These are phyloP conservation scores for Phoma sp. DNA, from an alignment of 2,329 filamentous ascomycete species.

Conservation along the genomic window DNA sequence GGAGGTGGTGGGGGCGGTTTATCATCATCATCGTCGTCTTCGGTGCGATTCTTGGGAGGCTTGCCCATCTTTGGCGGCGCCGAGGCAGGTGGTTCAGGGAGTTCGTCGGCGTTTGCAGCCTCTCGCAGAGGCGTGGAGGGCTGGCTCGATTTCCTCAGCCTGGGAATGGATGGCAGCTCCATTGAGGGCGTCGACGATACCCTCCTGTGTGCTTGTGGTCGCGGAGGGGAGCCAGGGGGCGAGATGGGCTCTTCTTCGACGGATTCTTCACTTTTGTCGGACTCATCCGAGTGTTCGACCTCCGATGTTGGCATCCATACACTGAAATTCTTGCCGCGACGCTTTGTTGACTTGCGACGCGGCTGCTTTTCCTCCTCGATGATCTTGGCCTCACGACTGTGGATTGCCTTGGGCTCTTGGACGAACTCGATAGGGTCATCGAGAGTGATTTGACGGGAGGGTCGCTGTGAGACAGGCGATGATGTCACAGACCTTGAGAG, in stretches of 20 bases:
- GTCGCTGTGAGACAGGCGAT: slow-evolving; percentile 37
- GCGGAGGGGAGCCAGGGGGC: slow-evolving; percentile 35
- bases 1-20: slow-evolving; percentile 56
- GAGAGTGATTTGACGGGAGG: slow-evolving; percentile 46
- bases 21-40: slow-evolving; percentile 35
- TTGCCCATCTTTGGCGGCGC: slow-evolving; percentile 42
- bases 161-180: slow-evolving; percentile 56
- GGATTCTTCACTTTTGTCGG: slow-evolving; percentile 39
- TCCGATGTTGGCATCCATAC: slow-evolving; percentile 58
- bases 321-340: slow-evolving; percentile 53
- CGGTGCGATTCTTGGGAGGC: slow-evolving; percentile 23
- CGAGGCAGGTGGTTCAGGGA: slow-evolving; percentile 32
- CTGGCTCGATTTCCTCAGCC: slow-evolving; percentile 51
- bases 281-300: slow-evolving; percentile 44
- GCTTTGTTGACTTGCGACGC: slow-evolving; percentile 42
- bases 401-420: slow-evolving; percentile 16
- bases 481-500: slow-evolving; percentile 41
- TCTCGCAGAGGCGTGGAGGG: slow-evolving; percentile 45
- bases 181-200: slow-evolving; percentile 58
- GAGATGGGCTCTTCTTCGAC: slow-evolving; percentile 26
- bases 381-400: slow-evolving; percentile 12
- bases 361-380: slow-evolving; percentile 29
- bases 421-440: slow-evolving; percentile 39
- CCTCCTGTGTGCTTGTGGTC: slow-evolving; percentile 51
- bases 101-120: slow-evolving; percentile 14